Percentiles rank a stretch among this genome's conserved stretches.
phyloP scores from a whole-genome alignment of 2,329 filamentous ascomycete genomes.

The Hypoxylon sp. region DNA sequence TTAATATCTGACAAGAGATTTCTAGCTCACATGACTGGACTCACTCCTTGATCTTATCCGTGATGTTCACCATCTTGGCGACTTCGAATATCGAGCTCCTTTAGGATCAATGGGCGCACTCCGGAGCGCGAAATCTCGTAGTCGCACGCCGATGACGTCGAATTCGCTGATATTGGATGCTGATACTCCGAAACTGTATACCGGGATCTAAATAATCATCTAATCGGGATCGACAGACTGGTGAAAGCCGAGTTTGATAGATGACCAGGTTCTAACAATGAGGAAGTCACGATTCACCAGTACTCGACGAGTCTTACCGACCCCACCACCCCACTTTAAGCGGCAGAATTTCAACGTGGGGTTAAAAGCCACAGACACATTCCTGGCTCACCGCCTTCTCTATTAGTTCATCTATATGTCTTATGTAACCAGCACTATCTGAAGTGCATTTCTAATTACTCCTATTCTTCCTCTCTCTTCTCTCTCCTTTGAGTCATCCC shows the following conservation, averaged over 20 bases:
- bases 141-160: neutral
- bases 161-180: too few species aligned
- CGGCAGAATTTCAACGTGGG: slow-evolving; percentile 43
- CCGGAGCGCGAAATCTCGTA: neutral
- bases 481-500: neutral
- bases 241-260: neutral
- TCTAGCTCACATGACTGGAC: slow-evolving; percentile 52
- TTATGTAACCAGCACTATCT: neutral
- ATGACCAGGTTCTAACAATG: neutral
- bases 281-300: slow-evolving; percentile 17
- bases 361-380: slow-evolving; percentile 15
- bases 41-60: slow-evolving; percentile 99
- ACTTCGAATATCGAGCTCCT: slow-evolving; percentile 22
- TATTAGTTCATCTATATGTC: neutral
- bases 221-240: neutral
- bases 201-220: neutral
- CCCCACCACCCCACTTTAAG: slow-evolving; percentile 25
- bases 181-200: neutral
- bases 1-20: slow-evolving; percentile 27
- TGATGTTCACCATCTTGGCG: slow-evolving; percentile 95
- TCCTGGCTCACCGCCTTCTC: slow-evolving; percentile 29
- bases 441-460: neutral
- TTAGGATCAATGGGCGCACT: slow-evolving; percentile 5
- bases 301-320: slow-evolving; percentile 18
- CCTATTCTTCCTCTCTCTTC: neutral